Evolutionary conservation across 495 filamentous ascomycete species (phyloP).

Genomic region (Geopyxis carbonaria): DNA sequence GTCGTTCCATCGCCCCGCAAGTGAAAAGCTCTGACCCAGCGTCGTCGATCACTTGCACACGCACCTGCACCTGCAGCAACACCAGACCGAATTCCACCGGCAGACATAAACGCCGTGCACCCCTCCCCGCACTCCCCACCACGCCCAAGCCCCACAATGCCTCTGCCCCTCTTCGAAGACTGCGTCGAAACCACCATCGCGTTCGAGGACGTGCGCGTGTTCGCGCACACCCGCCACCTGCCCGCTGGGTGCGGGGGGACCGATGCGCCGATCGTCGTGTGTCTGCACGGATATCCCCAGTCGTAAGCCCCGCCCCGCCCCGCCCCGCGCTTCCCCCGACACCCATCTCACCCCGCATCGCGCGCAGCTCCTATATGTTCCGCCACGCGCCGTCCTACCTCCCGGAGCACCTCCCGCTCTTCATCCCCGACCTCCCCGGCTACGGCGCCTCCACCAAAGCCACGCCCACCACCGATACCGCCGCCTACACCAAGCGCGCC

Average conservation of each 20-base stretch:
- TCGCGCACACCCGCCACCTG: constrained; percentile 8
- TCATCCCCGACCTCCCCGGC: constrained; percentile 33
- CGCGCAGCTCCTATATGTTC: constrained; percentile 15
- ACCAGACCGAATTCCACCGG: too few species aligned
- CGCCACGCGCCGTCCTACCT: constrained; percentile 20
- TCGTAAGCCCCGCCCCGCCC: too few species aligned
- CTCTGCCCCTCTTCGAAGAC: not conserved
- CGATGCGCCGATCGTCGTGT: constrained; percentile 20
- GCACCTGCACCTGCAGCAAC: too few species aligned
- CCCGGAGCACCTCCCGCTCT: constrained; percentile 21
- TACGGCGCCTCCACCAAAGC: constrained; percentile 30
- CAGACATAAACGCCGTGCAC: too few species aligned
- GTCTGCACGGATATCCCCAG: constrained; percentile 27
- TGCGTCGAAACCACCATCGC: not conserved
- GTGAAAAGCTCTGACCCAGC: too few species aligned
- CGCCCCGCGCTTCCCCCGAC: too few species aligned
- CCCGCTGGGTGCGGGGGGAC: not conserved
- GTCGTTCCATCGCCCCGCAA: too few species aligned
- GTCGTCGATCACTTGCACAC: too few species aligned
- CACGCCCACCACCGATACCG: constrained; percentile 16
- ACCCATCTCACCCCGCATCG: too few species aligned
- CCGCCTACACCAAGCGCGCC: constrained; percentile 27
- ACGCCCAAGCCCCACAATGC: too few species aligned
- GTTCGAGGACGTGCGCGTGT: not conserved
- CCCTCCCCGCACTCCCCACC: too few species aligned